These are phyloP conservation scores for Citrus unshiu DNA, from an alignment of 345 rosid species.

Conservation along the genomic window DNA sequence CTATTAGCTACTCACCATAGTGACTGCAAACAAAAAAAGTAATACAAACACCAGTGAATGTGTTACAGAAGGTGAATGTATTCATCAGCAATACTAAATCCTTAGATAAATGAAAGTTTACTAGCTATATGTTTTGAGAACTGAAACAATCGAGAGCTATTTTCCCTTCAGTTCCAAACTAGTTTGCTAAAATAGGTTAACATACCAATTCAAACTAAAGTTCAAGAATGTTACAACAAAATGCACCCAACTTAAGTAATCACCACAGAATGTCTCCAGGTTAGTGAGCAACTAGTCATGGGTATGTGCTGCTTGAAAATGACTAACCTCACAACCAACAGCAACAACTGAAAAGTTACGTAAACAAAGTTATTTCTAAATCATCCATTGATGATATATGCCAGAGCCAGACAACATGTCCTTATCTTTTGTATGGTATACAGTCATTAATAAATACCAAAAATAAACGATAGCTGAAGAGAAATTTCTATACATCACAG, in stretches of 20 bases:
- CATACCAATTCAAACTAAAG: neutral
- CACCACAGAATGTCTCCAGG: neutral
- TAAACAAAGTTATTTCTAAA: neutral
- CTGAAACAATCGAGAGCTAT: neutral
- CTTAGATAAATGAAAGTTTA: neutral
- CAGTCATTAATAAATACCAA: neutral
- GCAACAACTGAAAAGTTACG: neutral
- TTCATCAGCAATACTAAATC: neutral
- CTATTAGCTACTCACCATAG: slow-evolving; percentile 4
- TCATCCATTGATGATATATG: neutral
- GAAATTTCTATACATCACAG: neutral
- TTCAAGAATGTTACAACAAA: neutral
- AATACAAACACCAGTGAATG: neutral
- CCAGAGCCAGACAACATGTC: neutral
- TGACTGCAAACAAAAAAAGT: neutral
- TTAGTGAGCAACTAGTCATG: neutral
- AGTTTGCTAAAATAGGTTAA: neutral
- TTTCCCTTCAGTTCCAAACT: neutral
- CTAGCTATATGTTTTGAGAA: neutral
- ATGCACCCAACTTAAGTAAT: neutral
- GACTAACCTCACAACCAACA: neutral
- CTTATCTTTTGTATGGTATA: neutral
- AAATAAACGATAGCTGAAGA: neutral
- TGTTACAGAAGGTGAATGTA: neutral
- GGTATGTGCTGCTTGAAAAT: neutral